Evolutionary conservation across 352 stramenopile species (phyloP).

Genomic region (Globisporangium emineosum): DNA sequence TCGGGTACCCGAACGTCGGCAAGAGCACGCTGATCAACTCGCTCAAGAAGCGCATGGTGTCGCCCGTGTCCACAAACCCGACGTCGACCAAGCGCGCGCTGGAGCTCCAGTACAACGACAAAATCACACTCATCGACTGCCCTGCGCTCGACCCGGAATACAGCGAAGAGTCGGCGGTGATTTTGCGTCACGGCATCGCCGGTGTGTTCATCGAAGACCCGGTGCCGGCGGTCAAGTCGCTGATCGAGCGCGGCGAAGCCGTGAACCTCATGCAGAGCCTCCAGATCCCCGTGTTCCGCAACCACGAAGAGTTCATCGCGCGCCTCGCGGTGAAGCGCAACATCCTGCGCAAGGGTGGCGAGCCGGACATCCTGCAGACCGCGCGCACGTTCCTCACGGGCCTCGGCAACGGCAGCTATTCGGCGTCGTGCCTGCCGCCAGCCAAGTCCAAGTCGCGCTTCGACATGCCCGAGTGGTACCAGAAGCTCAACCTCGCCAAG

Average conservation of each 20-base stretch:
- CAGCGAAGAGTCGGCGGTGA: conserved; percentile 71
- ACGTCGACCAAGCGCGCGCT: conserved; percentile 72
- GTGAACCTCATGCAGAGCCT: conserved; percentile 97
- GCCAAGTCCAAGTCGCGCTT: conserved; percentile 84
- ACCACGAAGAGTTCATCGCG: conserved; percentile 93
- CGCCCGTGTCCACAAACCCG: conserved; percentile 44
- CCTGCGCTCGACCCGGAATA: conserved; percentile 97
- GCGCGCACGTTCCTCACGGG: conserved; percentile 87
- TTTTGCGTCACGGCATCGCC: conserved; percentile 95
- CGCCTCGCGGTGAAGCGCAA: conserved; percentile 93
- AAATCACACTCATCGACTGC: conserved; percentile 95
- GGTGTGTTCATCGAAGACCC: conserved; percentile 94
- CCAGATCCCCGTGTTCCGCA: conserved; percentile 92
- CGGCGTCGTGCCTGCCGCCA: conserved; percentile 59
- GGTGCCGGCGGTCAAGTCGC: conserved; percentile 86
- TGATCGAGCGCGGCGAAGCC: conserved; percentile 90
- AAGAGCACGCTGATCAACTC: conserved; percentile 96
- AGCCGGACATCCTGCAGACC: conserved; percentile 94
- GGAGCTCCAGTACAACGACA: conserved; percentile 96
- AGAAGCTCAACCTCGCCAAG: conserved; percentile 52
- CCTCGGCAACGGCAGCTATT: conserved; percentile 58
- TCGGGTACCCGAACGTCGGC: conserved; percentile 98
- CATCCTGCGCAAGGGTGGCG: conserved; percentile 94
- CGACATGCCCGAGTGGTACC: conserved; percentile 66
- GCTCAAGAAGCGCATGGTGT: conserved; percentile 82